phyloP scores from a whole-genome alignment of 2,329 filamentous ascomycete genomes.

The Verticillium nubilum region DNA sequence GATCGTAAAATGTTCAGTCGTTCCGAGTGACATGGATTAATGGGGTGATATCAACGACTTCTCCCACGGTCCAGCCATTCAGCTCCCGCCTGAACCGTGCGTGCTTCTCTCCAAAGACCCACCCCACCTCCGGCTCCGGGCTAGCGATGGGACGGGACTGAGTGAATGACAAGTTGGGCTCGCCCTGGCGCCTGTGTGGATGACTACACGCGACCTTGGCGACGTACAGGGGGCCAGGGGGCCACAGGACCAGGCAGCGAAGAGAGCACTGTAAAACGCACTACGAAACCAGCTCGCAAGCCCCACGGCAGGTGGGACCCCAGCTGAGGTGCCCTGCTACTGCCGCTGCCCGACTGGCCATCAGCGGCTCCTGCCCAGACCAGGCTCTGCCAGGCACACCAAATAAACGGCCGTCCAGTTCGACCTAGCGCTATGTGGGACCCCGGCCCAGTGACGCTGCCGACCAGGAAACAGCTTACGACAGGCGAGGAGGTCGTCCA shows the following conservation, averaged over 20 bases:
- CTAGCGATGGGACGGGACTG: neutral
- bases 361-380: neutral
- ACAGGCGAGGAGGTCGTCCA: neutral
- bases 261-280: too few species aligned
- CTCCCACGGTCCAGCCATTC: neutral
- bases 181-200: neutral
- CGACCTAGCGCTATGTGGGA: neutral
- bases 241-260: too few species aligned
- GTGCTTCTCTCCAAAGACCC: neutral
- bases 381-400: neutral
- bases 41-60: conserved; percentile 5
- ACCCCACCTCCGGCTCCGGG: neutral
- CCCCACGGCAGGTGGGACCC: neutral
- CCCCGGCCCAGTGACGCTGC: neutral
- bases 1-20: conserved; percentile 1
- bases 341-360: neutral
- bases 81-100: neutral
- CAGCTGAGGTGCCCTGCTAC: neutral
- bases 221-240: neutral
- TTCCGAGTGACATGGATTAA: neutral
- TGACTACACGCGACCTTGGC: neutral
- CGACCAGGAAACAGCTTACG: neutral
- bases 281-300: neutral
- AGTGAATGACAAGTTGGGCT: neutral
- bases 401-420: neutral